Percentiles rank a stretch among this genome's conserved stretches.
Conservation (phyloP, 371 early-diverging fungal species). For the Vairimorpha necatrix region DNA sequence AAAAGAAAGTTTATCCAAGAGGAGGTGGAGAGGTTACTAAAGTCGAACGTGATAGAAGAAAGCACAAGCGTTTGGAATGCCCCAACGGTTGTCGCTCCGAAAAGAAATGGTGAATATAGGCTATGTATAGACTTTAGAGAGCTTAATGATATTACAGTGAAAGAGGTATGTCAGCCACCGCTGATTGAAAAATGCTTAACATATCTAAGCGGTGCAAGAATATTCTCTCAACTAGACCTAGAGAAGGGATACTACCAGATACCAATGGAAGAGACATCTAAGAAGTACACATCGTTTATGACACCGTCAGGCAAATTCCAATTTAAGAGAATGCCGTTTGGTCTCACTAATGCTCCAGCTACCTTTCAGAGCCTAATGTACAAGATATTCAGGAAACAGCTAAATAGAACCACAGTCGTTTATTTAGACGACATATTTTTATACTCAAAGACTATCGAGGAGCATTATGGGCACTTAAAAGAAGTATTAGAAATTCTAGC, state of each 20-base stretch:
- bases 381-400: background rate
- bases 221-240: background rate
- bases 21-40: too few species aligned
- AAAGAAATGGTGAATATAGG: too few species aligned
- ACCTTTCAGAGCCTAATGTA: background rate
- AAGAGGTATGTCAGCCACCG: background rate
- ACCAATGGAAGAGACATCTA: background rate
- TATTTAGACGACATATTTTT: conserved; percentile 5
- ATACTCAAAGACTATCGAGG: background rate
- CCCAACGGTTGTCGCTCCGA: too few species aligned
- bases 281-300: background rate
- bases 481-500: background rate
- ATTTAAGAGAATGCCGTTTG: background rate
- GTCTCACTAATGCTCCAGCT: background rate
- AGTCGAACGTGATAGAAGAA: too few species aligned
- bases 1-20: too few species aligned
- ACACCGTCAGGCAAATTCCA: background rate
- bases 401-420: background rate
- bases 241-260: background rate
- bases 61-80: too few species aligned
- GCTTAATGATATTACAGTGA: too few species aligned
- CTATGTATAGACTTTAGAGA: too few species aligned
- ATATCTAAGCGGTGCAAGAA: background rate
- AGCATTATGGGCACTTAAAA: background rate
- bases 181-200: background rate